Conservation (phyloP, 495 filamentous ascomycete species). For the Aspergillus biplanus region DNA sequence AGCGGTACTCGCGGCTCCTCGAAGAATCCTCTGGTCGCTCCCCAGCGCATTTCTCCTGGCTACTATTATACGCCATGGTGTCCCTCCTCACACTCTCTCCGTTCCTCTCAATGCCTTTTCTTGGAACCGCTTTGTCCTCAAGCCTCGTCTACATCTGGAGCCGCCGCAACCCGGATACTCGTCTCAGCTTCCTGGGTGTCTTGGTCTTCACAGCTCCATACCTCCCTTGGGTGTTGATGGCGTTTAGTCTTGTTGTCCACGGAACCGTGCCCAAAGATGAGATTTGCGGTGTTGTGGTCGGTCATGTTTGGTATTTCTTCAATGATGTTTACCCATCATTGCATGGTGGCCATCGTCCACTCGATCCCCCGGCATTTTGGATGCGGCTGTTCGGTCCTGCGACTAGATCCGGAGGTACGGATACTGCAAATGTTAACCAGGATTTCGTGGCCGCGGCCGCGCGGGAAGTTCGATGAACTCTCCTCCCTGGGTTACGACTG, state of each 20-base stretch:
- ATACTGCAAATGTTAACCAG: conserved; percentile 36
- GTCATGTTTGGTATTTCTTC: conserved; percentile 98
- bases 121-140: conserved; percentile 86
- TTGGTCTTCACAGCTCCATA: conserved; percentile 93
- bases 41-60: conserved; percentile 91
- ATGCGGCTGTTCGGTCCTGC: conserved; percentile 73
- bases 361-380: conserved; percentile 95
- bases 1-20: conserved; percentile 92
- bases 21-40: conserved; percentile 91
- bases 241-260: conserved; percentile 83
- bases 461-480: conserved; percentile 42
- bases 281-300: conserved; percentile 88
- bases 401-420: conserved; percentile 32
- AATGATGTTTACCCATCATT: conserved; percentile 93
- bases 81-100: conserved; percentile 82
- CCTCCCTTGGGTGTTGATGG: conserved; percentile 95
- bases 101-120: conserved; percentile 81
- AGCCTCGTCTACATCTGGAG: conserved; percentile 99
- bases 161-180: conserved; percentile 87
- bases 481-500: conserved; percentile 5
- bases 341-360: conserved; percentile 79
- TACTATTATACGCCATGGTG: conserved; percentile 80
- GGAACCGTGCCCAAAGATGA: conserved; percentile 91
- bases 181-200: conserved; percentile 87
- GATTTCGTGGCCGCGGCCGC: conserved; percentile 47